phyloP scores from a whole-genome alignment of 2,329 filamentous ascomycete genomes.

The Ascochyta clinopodiicola region DNA sequence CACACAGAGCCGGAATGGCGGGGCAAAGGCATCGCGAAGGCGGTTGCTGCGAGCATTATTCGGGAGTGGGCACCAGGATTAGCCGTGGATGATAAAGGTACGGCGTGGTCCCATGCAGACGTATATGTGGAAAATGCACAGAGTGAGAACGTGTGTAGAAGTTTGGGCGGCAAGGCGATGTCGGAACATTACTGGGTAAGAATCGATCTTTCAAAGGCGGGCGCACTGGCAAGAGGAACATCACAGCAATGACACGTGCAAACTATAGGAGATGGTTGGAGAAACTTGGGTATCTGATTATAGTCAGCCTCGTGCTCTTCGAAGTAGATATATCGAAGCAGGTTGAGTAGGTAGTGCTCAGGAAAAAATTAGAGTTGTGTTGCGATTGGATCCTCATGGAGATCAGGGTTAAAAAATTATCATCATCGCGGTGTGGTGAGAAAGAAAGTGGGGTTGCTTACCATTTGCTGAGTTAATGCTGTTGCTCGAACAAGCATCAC shows the following conservation, averaged over 20 bases:
- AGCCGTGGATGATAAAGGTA: constrained; percentile 46
- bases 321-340: constrained; percentile 5
- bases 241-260: constrained; percentile 9
- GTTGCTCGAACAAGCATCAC: constrained; percentile 38
- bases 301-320: constrained; percentile 26
- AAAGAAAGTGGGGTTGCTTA: constrained; percentile 40
- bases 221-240: constrained; percentile 18
- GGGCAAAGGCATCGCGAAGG: constrained; percentile 68
- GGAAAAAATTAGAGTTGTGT: constrained; percentile 75
- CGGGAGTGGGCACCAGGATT: constrained; percentile 48
- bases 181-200: constrained; percentile 67
- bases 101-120: constrained; percentile 67
- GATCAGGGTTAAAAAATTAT: constrained; percentile 70
- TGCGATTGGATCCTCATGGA: constrained; percentile 66
- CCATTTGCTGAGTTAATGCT: constrained; percentile 24
- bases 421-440: constrained; percentile 58
- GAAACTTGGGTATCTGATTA: constrained; percentile 23
- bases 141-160: constrained; percentile 68
- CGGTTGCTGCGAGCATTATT: constrained; percentile 65
- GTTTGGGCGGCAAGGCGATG: constrained; percentile 62
- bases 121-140: constrained; percentile 66
- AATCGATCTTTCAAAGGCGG: constrained; percentile 48
- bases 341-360: constrained; percentile 51
- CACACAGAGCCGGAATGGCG: constrained; percentile 68
- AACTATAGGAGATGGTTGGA: neutral